Conservation (phyloP, 164 flowering plant species). For the Vitis vinifera region DNA sequence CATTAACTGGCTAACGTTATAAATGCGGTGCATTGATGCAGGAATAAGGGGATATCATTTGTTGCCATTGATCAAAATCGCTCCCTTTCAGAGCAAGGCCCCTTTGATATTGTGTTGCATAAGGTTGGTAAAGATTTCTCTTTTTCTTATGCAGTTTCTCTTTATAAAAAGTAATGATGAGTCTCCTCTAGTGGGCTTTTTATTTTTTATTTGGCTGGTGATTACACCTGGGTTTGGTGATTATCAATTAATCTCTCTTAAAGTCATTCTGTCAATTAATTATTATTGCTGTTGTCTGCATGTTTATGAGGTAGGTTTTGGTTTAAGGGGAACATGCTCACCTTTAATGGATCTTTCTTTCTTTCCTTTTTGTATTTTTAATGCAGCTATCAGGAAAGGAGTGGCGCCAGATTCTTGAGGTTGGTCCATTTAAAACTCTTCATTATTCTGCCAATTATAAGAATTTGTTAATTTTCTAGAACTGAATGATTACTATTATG, state of each 20-base stretch:
- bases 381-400: constrained; percentile 65
- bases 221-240: too few relatives aligned
- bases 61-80: constrained; percentile 58
- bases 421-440: constrained; percentile 33
- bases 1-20: neutral
- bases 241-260: too few relatives aligned
- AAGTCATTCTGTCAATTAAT: too few relatives aligned
- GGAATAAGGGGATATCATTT: constrained; percentile 63
- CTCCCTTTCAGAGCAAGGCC: constrained; percentile 72
- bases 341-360: neutral
- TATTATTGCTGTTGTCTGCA: too few relatives aligned
- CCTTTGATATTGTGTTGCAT: constrained; percentile 65
- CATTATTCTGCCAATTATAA: neutral
- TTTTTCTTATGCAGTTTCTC: neutral
- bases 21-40: constrained; percentile 18
- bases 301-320: too few relatives aligned
- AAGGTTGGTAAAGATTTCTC: constrained; percentile 40
- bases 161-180: too few relatives aligned
- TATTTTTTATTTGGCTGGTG: neutral
- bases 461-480: neutral
- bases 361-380: constrained; percentile 1
- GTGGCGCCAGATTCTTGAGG: constrained; percentile 90
- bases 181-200: neutral
- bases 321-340: too few relatives aligned
- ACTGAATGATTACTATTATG: neutral